phyloP scores from a whole-genome alignment of 1,284 basidiomycete species.

The Heliocybe sulcata region DNA sequence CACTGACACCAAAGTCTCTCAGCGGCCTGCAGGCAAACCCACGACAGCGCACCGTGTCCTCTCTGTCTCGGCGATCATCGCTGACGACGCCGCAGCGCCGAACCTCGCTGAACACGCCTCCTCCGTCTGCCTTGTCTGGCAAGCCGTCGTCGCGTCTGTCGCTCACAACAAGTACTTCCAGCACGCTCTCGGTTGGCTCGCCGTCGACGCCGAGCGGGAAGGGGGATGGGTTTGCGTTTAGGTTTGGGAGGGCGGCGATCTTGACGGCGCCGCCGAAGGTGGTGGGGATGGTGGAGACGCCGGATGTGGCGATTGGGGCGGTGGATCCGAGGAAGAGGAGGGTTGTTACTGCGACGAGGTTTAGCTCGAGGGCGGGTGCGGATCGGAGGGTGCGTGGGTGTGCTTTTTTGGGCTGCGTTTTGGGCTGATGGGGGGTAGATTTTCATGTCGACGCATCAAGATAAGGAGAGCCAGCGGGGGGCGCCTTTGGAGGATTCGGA shows the following conservation, averaged over 20 bases:
- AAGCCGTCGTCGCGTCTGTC: constrained; percentile 18
- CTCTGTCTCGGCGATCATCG: constrained; percentile 42
- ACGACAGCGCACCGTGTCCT: constrained; percentile 32
- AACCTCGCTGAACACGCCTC: neutral
- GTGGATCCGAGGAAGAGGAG: constrained; percentile 76
- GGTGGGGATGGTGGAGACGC: constrained; percentile 75
- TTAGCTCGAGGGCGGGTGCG: constrained; percentile 74
- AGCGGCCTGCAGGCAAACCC: constrained; percentile 15
- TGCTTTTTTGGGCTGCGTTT: neutral
- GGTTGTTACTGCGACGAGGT: constrained; percentile 80
- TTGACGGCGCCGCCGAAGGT: constrained; percentile 73
- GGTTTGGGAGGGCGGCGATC: constrained; percentile 61
- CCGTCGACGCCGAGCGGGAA: neutral
- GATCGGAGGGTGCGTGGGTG: constrained; percentile 56
- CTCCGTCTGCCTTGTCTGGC: neutral
- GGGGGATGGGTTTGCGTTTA: constrained; percentile 29
- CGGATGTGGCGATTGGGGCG: constrained; percentile 76
- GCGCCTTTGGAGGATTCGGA: neutral
- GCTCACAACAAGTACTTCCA: constrained; percentile 11
- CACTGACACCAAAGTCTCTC: constrained; percentile 2
- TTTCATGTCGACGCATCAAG: constrained; percentile 70
- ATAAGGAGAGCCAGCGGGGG: constrained; percentile 31
- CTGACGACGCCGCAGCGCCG: constrained; percentile 37
- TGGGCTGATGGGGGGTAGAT: constrained; percentile 35
- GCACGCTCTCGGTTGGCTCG: neutral